Evolutionary conservation across 179 eudicot genomes (phyloP).

Genomic region (Gypsophila paniculata): DNA sequence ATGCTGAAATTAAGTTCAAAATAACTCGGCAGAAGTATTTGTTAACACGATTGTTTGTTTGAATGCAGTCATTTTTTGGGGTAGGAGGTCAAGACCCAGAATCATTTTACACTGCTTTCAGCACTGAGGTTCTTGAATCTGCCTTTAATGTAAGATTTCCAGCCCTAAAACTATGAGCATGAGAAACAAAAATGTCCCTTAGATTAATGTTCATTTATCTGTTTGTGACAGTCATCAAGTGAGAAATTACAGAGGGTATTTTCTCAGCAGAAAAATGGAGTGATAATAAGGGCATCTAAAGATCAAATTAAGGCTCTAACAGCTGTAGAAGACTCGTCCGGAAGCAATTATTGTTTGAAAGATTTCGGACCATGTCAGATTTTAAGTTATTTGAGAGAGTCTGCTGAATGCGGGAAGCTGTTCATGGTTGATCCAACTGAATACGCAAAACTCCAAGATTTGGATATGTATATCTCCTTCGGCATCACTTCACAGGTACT

Average conservation of each 20-base stretch:
- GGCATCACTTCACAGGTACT: background rate
- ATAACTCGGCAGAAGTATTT: too few species aligned
- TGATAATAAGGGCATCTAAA: background rate
- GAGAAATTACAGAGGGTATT: background rate
- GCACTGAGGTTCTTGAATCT: background rate
- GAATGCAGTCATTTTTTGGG: background rate
- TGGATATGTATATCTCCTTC: slow-evolving; percentile 10
- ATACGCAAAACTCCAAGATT: background rate
- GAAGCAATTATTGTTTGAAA: background rate
- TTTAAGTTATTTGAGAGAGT: background rate
- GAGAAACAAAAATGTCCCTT: background rate
- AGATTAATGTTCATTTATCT: background rate
- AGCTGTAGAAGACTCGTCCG: background rate
- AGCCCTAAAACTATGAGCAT: background rate
- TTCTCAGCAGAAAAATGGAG: background rate
- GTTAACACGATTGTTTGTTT: background rate
- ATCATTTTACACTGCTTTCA: slow-evolving; percentile 3
- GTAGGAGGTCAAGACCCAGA: slow-evolving; percentile 7
- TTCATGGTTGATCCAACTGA: slow-evolving; percentile 1
- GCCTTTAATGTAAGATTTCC: background rate
- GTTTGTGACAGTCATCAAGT: background rate
- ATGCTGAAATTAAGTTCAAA: too few species aligned
- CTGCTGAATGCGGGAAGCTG: background rate
- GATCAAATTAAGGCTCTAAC: slow-evolving; percentile 4
- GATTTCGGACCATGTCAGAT: slow-evolving; percentile 1